Evolutionary conservation across 805 yeast genomes (phyloP), one percentile per base, ranked within the genome.

Genomic region (Yarrowia deformans): DNA sequence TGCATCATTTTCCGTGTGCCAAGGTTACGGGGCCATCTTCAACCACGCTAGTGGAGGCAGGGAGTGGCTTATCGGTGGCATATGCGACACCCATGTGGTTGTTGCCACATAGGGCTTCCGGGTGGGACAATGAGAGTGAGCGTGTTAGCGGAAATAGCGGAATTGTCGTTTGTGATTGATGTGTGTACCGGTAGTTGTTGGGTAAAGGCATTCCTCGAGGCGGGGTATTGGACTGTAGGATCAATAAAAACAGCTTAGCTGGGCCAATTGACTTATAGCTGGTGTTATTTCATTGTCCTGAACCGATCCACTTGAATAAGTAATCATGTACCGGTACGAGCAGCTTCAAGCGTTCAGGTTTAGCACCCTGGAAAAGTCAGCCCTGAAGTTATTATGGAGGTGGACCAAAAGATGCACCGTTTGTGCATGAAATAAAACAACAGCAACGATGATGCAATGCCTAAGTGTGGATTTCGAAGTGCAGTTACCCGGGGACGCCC

Each of bases 41-140:
- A 40, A 16, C 46, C 37, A 56, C 46, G 37, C 63, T 56, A 56
- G 39, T 29, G 37, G 34, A 37, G 45, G 60, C 45, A 54, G 45
- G 45, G 34, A 13, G 63, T 56, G 48, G 63, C 63, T 40, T 40
- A 56, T 56, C 63, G 56, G 60, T 37, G 60, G 60, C 56, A 18
- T 35, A 37, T 12, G 29, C 32, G 42, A 37, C n/a, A 13, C 40
- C 29, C n/a, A 12, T 18, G 56, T 35, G 42, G 23, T 8, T 16
- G 18, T 34, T 35, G 58, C 58, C 58, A 52, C 58, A 12, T 52
- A 52, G 43, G 58, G 58, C 43, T 52, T 34, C n/a, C 32, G 43
- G 13, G 2, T 4, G 43, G 29, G 29, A 23, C 29, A 23, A 23
- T 23, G 29, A 23, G 29, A 23, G 29, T 23, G 29, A 23, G 29